Percentiles rank a stretch among this genome's conserved stretches.
Evolutionary conservation across 257 asterid species (phyloP).

Genomic region (Vinca minor): DNA sequence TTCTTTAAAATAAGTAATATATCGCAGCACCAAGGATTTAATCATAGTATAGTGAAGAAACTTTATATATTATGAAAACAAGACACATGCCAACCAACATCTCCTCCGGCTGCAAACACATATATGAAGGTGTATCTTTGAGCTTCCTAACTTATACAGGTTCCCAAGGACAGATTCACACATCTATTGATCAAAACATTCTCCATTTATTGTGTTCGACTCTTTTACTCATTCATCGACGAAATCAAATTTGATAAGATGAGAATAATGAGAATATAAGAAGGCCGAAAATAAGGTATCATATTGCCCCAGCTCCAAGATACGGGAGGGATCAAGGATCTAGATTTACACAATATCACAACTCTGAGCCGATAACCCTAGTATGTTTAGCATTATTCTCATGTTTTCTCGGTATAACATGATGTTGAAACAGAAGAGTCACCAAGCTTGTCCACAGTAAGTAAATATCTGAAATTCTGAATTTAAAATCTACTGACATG

Average conservation of each 20-base stretch:
- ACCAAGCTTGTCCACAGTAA: no score
- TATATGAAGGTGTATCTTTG: neutral
- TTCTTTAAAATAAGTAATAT: neutral
- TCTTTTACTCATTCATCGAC: neutral
- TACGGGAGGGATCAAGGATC: neutral
- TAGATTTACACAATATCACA: neutral
- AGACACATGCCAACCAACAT: neutral
- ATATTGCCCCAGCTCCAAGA: neutral
- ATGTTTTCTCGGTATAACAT: no score
- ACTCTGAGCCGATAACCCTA: neutral
- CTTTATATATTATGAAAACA: neutral
- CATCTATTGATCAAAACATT: neutral
- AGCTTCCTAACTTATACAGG: neutral
- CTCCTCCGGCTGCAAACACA: neutral
- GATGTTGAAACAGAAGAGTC: no score
- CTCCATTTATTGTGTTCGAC: neutral
- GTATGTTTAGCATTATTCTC: neutral
- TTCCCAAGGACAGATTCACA: neutral
- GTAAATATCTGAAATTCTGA: no score
- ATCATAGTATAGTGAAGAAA: neutral
- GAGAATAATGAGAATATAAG: neutral
- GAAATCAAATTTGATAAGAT: neutral
- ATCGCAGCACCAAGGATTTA: neutral
- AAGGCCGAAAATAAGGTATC: neutral
- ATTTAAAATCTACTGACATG: no score